These are phyloP conservation scores for Penicillium thymicola DNA, from an alignment of 2,329 filamentous ascomycete species.

Conservation along the genomic window DNA sequence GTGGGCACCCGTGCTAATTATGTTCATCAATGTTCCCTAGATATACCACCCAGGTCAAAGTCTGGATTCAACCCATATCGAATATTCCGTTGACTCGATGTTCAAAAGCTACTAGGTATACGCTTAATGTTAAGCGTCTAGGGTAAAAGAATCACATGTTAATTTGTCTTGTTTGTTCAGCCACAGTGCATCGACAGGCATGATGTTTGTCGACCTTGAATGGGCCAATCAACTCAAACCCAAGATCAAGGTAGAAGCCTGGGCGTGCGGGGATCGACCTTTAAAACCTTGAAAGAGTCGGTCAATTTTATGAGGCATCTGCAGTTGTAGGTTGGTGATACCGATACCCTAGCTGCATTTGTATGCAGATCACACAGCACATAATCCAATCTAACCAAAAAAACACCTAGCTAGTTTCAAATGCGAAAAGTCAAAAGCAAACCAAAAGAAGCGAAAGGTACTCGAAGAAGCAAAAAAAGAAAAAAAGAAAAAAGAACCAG, in stretches of 20 bases:
- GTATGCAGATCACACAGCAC: slow-evolving; percentile 4
- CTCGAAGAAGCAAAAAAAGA: not conserved
- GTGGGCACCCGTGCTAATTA: no score
- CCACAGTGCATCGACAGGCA: not conserved
- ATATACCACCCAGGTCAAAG: not conserved
- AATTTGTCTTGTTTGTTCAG: slow-evolving; percentile 1
- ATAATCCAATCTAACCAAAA: not conserved
- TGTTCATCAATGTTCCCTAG: not conserved
- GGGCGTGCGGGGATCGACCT: not conserved
- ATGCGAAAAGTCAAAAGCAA: slow-evolving; percentile 4
- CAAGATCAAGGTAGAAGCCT: not conserved
- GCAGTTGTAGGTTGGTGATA: slow-evolving; percentile 2
- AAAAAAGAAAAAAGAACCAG: not conserved
- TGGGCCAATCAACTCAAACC: not conserved
- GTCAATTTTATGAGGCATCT: not conserved
- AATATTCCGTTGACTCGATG: not conserved
- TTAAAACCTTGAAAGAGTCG: not conserved
- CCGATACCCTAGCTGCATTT: slow-evolving; percentile 1
- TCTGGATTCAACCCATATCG: not conserved
- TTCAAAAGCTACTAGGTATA: not conserved
- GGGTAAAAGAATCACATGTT: slow-evolving; percentile 5
- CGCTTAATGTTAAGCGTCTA: not conserved
- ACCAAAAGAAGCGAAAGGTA: not conserved
- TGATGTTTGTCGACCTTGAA: not conserved
- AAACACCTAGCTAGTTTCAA: not conserved